Conservation (phyloP, 352 stramenopile genomes). For the Elongisporangium prolatum region DNA sequence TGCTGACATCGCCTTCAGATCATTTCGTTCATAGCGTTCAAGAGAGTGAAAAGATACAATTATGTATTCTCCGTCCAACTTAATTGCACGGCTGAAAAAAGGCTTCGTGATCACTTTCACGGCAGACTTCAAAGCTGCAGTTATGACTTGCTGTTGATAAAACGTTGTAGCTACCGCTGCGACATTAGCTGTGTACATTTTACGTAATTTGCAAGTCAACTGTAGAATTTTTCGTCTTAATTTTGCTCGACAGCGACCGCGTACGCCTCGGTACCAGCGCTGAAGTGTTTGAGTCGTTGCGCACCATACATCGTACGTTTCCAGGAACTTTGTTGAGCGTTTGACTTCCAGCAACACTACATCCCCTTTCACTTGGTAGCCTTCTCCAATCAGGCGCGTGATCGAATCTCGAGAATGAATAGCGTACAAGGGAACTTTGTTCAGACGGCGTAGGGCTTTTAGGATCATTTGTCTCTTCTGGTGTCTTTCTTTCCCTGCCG, state of each 20-base stretch:
- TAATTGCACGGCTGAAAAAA: slow-evolving; percentile 35
- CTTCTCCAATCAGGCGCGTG: slow-evolving; percentile 44
- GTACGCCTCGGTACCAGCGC: slow-evolving; percentile 51
- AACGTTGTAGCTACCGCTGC: slow-evolving; percentile 19
- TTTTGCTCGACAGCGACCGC: slow-evolving; percentile 24
- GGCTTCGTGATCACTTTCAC: slow-evolving; percentile 28
- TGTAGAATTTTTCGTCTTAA: slow-evolving; percentile 24
- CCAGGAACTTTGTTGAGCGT: slow-evolving; percentile 41
- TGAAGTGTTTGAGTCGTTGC: slow-evolving; percentile 35
- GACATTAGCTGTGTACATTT: slow-evolving; percentile 25
- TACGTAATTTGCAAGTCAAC: slow-evolving; percentile 21
- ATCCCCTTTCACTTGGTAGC: slow-evolving; percentile 51
- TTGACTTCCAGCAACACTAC: slow-evolving; percentile 71
- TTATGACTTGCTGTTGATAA: slow-evolving; percentile 22
- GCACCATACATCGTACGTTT: slow-evolving; percentile 71
- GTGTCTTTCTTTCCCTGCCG: slow-evolving; percentile 49
- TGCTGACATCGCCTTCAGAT: background rate
- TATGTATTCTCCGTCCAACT: slow-evolving; percentile 53
- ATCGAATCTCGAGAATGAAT: slow-evolving; percentile 44
- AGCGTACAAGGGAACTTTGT: slow-evolving; percentile 55
- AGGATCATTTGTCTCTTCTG: slow-evolving; percentile 43
- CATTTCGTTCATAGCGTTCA: slow-evolving; percentile 8
- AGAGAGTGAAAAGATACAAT: slow-evolving; percentile 58
- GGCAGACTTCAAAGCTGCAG: slow-evolving; percentile 23
- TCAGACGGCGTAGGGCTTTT: slow-evolving; percentile 39